Conservation (phyloP, 2,329 filamentous ascomycete species). For the Xylariales sp. region DNA sequence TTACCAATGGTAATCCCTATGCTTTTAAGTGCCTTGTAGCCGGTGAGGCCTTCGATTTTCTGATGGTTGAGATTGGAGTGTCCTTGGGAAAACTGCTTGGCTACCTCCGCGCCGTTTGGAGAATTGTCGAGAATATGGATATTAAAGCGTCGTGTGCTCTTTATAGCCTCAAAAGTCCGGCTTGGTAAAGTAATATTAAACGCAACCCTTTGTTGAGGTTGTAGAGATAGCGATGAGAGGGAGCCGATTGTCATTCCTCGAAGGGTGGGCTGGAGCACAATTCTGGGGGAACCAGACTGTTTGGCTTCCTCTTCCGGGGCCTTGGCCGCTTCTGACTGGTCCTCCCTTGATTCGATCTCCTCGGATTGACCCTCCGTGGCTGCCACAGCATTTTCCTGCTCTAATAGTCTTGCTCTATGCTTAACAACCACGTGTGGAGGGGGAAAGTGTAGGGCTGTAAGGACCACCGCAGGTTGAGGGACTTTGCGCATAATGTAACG, state of each 20-base stretch:
- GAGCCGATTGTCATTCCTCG: conserved; percentile 58
- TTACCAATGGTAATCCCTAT: too few relatives aligned
- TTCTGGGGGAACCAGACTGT: too few relatives aligned
- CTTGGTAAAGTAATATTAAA: conserved; percentile 56
- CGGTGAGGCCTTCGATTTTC: conserved; percentile 19
- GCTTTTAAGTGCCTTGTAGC: conserved; percentile 32
- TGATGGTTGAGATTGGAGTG: conserved; percentile 25
- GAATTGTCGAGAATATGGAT: conserved; percentile 50
- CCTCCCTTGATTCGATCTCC: neutral
- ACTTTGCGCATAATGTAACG: too few relatives aligned
- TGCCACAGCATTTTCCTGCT: neutral
- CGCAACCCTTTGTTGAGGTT: conserved; percentile 46
- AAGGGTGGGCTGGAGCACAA: conserved; percentile 22
- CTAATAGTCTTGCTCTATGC: too few relatives aligned
- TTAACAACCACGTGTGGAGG: too few relatives aligned
- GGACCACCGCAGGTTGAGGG: too few relatives aligned
- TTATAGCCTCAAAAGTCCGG: conserved; percentile 49
- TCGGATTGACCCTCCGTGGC: neutral
- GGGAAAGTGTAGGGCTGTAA: too few relatives aligned
- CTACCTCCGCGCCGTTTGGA: conserved; percentile 41
- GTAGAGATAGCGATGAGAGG: conserved; percentile 50
- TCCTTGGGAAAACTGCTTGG: conserved; percentile 47
- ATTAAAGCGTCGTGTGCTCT: conserved; percentile 41
- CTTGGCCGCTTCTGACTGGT: conserved; percentile 13
- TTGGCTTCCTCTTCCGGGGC: conserved; percentile 3